Conservation (phyloP, 1,284 basidiomycete species). For the Neolentinus lepideus region DNA sequence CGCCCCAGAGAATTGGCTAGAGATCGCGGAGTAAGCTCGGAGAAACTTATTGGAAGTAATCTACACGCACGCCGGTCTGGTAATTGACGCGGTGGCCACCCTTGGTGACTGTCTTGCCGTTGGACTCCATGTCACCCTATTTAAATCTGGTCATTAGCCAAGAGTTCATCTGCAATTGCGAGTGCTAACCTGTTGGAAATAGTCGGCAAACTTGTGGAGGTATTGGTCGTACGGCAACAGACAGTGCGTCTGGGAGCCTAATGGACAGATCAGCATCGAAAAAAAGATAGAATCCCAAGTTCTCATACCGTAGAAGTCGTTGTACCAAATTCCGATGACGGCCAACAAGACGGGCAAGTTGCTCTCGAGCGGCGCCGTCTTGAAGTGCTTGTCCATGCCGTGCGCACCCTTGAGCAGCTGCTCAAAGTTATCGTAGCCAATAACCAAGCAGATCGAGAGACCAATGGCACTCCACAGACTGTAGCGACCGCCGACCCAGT, state of each 20-base stretch:
- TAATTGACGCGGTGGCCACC: conserved; percentile 88
- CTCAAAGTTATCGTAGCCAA: conserved; percentile 94
- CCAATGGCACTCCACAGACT: conserved; percentile 98
- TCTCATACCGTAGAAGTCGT: conserved; percentile 83
- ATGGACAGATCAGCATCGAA: neutral
- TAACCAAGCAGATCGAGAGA: conserved; percentile 86
- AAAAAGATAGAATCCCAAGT: neutral
- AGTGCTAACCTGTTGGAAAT: conserved; percentile 84
- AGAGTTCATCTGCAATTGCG: neutral
- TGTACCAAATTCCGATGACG: conserved; percentile 96
- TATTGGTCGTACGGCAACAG: conserved; percentile 98
- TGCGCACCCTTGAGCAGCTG: conserved; percentile 89
- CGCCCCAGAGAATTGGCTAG: conserved; percentile 98
- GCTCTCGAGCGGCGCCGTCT: conserved; percentile 78
- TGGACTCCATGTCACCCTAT: conserved; percentile 97
- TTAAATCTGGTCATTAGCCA: neutral
- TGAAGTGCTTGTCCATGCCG: conserved; percentile 97
- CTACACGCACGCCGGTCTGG: conserved; percentile 78
- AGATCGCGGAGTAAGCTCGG: neutral
- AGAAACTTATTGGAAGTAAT: neutral
- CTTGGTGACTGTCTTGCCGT: conserved; percentile 96
- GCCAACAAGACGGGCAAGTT: conserved; percentile 93
- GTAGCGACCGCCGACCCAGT: conserved; percentile 99
- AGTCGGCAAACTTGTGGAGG: conserved; percentile 98
- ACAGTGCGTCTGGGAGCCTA: conserved; percentile 88